Base-by-base conservation (phyloP, 345 rosid species). In the Citropsis articulata region DNA sequence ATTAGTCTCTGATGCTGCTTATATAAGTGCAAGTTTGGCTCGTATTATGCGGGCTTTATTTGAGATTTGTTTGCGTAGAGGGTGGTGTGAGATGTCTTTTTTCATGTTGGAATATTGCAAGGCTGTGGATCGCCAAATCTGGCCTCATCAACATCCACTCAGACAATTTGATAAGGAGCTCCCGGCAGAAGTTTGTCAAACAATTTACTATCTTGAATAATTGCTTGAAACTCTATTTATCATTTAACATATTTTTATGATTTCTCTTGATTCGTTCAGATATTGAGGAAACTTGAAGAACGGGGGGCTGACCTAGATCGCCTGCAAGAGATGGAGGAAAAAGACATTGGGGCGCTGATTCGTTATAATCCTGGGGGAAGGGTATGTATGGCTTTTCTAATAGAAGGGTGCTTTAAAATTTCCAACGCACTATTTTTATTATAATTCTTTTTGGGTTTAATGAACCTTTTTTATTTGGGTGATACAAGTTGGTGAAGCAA, bases 61-160 rank as follows among this genome's bases (percentile, higher is more conserved):
- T 86, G 99, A 95, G 81, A 95, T 89, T 85, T 95, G 98, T 82
- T 86, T 95, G 87, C 90, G 93, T 55, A 88, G 84, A 88, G 98
- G 96, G 79, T 92, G 98, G 99, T 88, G 91, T 85, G 94, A 87
- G 90, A 95, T 95, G 97, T 77, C 94, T 75, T 77, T 87, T 75
- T 92, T 95, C 86, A 90, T 95, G 99, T 81, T 95, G 86, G 96
- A 95, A 79, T 93, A 95, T 81, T 95, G 98, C 91, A 95, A 95
- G 86, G 98, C 98, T 74, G 98, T 95, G 74, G 99, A 95, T 86
- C 99, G 93, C 76, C 93, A 90, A 91, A 80, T 95, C 78, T 95
- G 99, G 99, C 98, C 97, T 36, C 90, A 92, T 86, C 98, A 91
- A 57, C 99, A 95, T 84, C 93, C 98, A 19, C 96, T 95, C 65